A percentile compares a stretch with the other conserved stretches of the same genome.
These are phyloP conservation scores for Xylaria venustula DNA, from an alignment of 495 filamentous ascomycete species.

Conservation along the genomic window DNA sequence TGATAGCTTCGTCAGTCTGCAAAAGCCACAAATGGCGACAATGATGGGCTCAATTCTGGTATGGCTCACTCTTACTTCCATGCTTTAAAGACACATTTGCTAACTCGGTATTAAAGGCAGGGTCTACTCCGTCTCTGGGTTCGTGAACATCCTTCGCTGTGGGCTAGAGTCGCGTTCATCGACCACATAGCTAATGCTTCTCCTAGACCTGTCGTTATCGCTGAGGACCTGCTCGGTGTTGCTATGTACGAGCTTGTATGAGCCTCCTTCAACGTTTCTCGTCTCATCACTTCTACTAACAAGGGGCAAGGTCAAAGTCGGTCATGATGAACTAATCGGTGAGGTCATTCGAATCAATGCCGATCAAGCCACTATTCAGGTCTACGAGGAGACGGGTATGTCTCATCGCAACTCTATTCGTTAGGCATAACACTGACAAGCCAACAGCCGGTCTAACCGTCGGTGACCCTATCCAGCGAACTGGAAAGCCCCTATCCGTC, in stretches of 20 bases:
- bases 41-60: constrained; percentile 40
- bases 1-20: constrained; percentile 19
- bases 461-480: constrained; percentile 86
- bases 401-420: not conserved
- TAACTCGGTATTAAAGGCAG: constrained; percentile 50
- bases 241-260: constrained; percentile 99
- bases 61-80: constrained; percentile 9
- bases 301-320: constrained; percentile 69
- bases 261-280: constrained; percentile 18
- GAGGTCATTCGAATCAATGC: constrained; percentile 97
- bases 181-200: constrained; percentile 22
- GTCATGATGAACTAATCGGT: constrained; percentile 83
- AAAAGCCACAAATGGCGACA: constrained; percentile 36
- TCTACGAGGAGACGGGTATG: constrained; percentile 97
- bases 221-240: constrained; percentile 98
- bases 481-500: constrained; percentile 93
- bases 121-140: constrained; percentile 83
- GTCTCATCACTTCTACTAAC: constrained; percentile 20
- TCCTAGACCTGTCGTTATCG: constrained; percentile 85
- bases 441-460: constrained; percentile 84
- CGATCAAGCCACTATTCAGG: constrained; percentile 95
- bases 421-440: constrained; percentile 13
- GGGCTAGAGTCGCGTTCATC: not conserved
- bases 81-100: not conserved
- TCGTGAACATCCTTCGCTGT: constrained; percentile 28